A percentile compares a stretch with the other conserved stretches of the same genome.
Evolutionary conservation across 139 green algal species (phyloP).

Genomic region (Auxenochlorella pyrenoidosa): DNA sequence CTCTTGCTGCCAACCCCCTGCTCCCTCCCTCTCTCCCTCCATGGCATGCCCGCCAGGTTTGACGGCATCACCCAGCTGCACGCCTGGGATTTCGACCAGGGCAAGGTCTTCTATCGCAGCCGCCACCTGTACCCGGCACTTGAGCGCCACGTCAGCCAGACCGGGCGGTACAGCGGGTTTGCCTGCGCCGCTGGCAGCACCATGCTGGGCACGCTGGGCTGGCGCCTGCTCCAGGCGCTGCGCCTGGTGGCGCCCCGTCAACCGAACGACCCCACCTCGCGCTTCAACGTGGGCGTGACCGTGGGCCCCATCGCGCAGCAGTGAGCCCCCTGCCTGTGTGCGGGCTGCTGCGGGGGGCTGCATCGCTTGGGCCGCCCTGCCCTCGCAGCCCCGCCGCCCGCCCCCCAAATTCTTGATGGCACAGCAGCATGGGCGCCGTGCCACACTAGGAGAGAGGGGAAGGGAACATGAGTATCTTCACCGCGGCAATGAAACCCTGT

Average conservation of each 20-base stretch:
- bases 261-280: not conserved
- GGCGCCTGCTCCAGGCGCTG: not conserved
- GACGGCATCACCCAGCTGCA: constrained; percentile 17
- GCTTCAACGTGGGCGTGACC: constrained; percentile 13
- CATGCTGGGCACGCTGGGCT: not conserved
- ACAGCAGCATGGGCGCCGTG: too few species aligned
- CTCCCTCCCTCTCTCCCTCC: too few species aligned
- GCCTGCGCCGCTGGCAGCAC: not conserved
- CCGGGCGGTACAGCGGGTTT: not conserved
- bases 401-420: too few species aligned
- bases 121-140: constrained; percentile 16
- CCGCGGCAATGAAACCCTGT: too few species aligned
- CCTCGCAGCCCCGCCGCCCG: too few species aligned
- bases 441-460: too few species aligned
- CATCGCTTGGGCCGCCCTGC: too few species aligned
- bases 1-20: too few species aligned
- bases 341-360: too few species aligned
- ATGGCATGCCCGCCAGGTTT: not conserved
- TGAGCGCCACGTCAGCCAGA: not conserved
- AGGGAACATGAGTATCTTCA: too few species aligned
- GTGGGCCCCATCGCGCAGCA: not conserved
- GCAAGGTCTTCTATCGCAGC: not conserved
- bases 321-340: not conserved
- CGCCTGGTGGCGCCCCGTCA: not conserved
- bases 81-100: not conserved